Percentiles rank a stretch among this genome's conserved stretches.
Evolutionary conservation across 108 stramenopile species (phyloP).

Genomic region (Chaetoceros muelleri): DNA sequence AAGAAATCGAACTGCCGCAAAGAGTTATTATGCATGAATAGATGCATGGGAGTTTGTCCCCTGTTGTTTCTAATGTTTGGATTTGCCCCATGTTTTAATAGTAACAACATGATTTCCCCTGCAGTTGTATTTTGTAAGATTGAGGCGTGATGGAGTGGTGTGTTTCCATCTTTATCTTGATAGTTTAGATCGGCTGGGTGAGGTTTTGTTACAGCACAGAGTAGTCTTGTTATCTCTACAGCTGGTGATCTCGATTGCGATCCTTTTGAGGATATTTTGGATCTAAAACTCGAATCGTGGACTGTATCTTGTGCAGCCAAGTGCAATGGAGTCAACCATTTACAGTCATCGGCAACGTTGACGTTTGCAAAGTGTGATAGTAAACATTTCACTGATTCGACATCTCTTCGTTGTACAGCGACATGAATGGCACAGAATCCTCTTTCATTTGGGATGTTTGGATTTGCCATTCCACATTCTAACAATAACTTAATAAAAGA

Average conservation of each 20-base stretch:
- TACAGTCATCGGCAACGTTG: slow-evolving; percentile 60
- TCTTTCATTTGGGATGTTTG: slow-evolving; percentile 78
- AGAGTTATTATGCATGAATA: slow-evolving; percentile 69
- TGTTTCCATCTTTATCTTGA: slow-evolving; percentile 81
- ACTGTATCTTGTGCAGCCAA: slow-evolving; percentile 29
- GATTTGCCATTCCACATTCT: slow-evolving; percentile 44
- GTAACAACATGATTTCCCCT: slow-evolving; percentile 39
- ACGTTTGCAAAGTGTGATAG: slow-evolving; percentile 48
- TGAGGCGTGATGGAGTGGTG: slow-evolving; percentile 70
- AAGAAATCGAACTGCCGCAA: slow-evolving; percentile 44
- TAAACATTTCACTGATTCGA: slow-evolving; percentile 41
- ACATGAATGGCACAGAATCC: slow-evolving; percentile 72
- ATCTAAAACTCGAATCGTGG: neutral
- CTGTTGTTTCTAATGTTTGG: slow-evolving; percentile 59
- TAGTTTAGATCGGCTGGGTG: slow-evolving; percentile 51
- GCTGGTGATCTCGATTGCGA: neutral
- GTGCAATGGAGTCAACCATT: slow-evolving; percentile 77
- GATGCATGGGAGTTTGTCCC: slow-evolving; percentile 70
- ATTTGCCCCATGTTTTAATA: slow-evolving; percentile 61
- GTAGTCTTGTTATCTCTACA: slow-evolving; percentile 26
- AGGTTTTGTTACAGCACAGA: slow-evolving; percentile 29
- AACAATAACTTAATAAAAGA: slow-evolving; percentile 45
- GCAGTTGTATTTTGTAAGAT: slow-evolving; percentile 62
- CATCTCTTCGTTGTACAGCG: slow-evolving; percentile 60
- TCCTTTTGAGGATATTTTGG: neutral